These are phyloP conservation scores for Colletotrichum spinosum DNA, from an alignment of 2,329 filamentous ascomycete species.

Conservation along the genomic window DNA sequence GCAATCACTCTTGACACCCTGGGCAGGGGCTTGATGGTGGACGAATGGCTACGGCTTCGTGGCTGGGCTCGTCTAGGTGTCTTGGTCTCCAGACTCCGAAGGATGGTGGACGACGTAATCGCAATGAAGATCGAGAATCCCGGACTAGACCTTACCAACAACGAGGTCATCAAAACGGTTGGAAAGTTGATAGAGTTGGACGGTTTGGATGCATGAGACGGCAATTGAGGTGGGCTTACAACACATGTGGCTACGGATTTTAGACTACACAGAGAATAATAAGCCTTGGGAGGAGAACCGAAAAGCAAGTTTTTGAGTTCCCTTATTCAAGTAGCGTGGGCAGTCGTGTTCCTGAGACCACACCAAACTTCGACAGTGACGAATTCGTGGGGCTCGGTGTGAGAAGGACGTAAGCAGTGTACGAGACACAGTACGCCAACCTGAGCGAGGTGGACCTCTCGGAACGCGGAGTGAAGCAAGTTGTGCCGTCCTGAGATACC, in stretches of 20 bases:
- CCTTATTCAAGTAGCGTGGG: too few relatives aligned
- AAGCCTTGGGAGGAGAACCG: neutral
- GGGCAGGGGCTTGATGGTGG: constrained; percentile 87
- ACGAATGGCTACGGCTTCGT: constrained; percentile 87
- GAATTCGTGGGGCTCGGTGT: neutral
- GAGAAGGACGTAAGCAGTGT: too few relatives aligned
- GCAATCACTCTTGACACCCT: constrained; percentile 87
- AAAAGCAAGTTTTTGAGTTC: too few relatives aligned
- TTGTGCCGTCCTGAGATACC: too few relatives aligned
- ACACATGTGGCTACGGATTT: neutral
- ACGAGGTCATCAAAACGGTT: constrained; percentile 81
- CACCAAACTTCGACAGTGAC: constrained; percentile 8
- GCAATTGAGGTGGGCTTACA: neutral
- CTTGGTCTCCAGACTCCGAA: constrained; percentile 82
- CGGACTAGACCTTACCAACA: constrained; percentile 65
- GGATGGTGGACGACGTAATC: constrained; percentile 88
- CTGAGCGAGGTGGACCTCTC: too few relatives aligned
- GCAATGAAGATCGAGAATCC: constrained; percentile 85
- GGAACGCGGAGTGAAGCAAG: too few relatives aligned
- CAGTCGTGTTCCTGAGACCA: neutral
- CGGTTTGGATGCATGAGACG: constrained; percentile 75
- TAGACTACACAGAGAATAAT: neutral
- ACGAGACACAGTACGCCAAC: too few relatives aligned
- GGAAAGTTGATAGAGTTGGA: constrained; percentile 88
- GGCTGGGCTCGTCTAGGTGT: constrained; percentile 98